Evolutionary conservation across 768 basidiomycete genomes (phyloP).

Genomic region (Tulasnella sp.): DNA sequence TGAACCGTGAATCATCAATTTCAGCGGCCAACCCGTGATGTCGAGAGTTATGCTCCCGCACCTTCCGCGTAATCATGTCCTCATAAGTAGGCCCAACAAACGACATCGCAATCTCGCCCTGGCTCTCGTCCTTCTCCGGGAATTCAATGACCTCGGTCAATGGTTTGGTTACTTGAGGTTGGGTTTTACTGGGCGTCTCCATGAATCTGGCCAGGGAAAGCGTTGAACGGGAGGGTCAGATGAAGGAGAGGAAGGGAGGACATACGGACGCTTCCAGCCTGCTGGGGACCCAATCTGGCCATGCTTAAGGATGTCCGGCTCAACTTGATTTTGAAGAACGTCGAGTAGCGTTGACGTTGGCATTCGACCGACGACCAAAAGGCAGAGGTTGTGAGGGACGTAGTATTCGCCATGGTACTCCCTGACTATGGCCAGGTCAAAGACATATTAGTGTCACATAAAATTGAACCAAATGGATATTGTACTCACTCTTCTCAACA

Average conservation of each 20-base stretch:
- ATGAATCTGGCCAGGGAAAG: slow-evolving; percentile 43
- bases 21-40: neutral
- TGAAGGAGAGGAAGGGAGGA: neutral
- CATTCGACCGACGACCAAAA: slow-evolving; percentile 84
- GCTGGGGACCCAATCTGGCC: slow-evolving; percentile 63
- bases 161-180: slow-evolving; percentile 46
- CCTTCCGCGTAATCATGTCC: slow-evolving; percentile 65
- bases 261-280: slow-evolving; percentile 77
- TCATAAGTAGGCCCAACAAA: slow-evolving; percentile 72
- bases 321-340: slow-evolving; percentile 74
- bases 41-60: slow-evolving; percentile 25
- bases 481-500: slow-evolving; percentile 71
- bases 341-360: slow-evolving; percentile 68
- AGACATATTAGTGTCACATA: neutral
- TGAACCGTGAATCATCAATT: neutral
- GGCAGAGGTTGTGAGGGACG: slow-evolving; percentile 84
- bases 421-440: slow-evolving; percentile 48
- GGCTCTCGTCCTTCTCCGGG: slow-evolving; percentile 92
- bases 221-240: neutral
- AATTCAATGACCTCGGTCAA: slow-evolving; percentile 72
- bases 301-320: slow-evolving; percentile 72
- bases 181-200: slow-evolving; percentile 70
- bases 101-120: slow-evolving; percentile 73
- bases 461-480: slow-evolving; percentile 6
- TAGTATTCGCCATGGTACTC: slow-evolving; percentile 85